Evolutionary conservation across 164 flowering plant genomes (phyloP).

Genomic region (Nymphaea colorata): DNA sequence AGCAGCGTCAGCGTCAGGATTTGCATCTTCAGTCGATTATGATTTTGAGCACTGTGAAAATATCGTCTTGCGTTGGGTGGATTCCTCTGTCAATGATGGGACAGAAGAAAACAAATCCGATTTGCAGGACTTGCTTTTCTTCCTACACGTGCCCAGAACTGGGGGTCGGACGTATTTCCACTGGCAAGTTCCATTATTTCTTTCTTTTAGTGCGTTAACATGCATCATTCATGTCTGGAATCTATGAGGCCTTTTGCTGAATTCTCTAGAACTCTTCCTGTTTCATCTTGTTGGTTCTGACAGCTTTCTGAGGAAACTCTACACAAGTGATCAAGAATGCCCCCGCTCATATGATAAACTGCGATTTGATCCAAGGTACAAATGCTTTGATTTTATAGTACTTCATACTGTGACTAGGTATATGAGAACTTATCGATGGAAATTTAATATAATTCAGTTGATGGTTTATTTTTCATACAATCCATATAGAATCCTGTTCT

Average conservation of each 20-base stretch:
- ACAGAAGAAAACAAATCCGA: slow-evolving; percentile 46
- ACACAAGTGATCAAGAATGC: slow-evolving; percentile 53
- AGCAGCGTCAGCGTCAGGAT: slow-evolving; percentile 17
- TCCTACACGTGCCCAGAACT: slow-evolving; percentile 93
- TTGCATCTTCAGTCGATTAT: slow-evolving; percentile 20
- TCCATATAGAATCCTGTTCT: too few relatives aligned
- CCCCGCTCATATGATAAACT: slow-evolving; percentile 98
- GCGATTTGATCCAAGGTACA: slow-evolving; percentile 76
- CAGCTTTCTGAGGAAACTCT: slow-evolving; percentile 83
- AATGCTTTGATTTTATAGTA: too few relatives aligned
- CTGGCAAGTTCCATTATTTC: slow-evolving; percentile 35
- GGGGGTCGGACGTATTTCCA: slow-evolving; percentile 92
- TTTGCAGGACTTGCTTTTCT: slow-evolving; percentile 68
- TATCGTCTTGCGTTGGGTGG: slow-evolving; percentile 62
- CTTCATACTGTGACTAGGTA: too few relatives aligned
- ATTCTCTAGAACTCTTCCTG: too few relatives aligned
- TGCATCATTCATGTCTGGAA: too few relatives aligned
- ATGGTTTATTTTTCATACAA: too few relatives aligned
- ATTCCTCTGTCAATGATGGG: slow-evolving; percentile 38
- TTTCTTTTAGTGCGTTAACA: not conserved
- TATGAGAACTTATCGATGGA: too few relatives aligned
- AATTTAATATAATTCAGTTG: too few relatives aligned
- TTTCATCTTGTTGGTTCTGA: not conserved
- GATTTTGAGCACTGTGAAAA: slow-evolving; percentile 53
- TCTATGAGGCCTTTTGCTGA: too few relatives aligned